Conservation (phyloP, 148 eudicot genomes). For the Nyssa sinensis region DNA sequence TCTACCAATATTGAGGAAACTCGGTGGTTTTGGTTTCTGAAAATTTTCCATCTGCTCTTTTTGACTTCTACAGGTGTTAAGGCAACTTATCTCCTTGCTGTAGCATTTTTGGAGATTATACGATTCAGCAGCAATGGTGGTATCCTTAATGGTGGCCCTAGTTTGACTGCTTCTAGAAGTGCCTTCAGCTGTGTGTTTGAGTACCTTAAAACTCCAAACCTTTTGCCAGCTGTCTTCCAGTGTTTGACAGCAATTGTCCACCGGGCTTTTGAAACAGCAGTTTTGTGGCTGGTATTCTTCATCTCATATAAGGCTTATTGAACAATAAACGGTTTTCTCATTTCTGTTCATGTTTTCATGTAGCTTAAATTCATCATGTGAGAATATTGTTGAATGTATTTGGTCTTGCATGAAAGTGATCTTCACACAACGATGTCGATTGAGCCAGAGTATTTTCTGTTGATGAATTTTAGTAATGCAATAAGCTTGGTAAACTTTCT, state of each 20-base stretch:
- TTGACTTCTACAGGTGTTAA: constrained; percentile 73
- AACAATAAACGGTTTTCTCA: not conserved
- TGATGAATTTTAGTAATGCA: not conserved
- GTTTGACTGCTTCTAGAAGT: constrained; percentile 67
- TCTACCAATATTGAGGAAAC: not conserved
- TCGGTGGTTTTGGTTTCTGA: constrained; percentile 10
- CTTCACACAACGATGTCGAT: too few relatives aligned
- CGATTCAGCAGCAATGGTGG: constrained; percentile 99
- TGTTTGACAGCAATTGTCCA: constrained; percentile 93
- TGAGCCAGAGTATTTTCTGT: too few relatives aligned
- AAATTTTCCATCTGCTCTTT: constrained; percentile 16
- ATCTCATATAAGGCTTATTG: not conserved
- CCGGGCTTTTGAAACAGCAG: constrained; percentile 84
- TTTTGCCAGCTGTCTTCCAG: constrained; percentile 85
- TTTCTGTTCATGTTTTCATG: not conserved
- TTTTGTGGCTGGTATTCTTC: constrained; percentile 80
- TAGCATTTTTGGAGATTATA: constrained; percentile 89
- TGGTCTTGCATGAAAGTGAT: not conserved
- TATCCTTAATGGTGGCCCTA: constrained; percentile 75
- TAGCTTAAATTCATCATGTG: not conserved
- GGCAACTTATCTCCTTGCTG: constrained; percentile 97
- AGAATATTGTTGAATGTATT: not conserved
- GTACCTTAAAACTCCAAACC: constrained; percentile 91
- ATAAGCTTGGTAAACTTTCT: not conserved
- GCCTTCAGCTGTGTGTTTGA: constrained; percentile 99